Evolutionary conservation across 805 yeast genomes (phyloP), one percentile per base, ranked within the genome.

Genomic region (Candida verbasci): DNA sequence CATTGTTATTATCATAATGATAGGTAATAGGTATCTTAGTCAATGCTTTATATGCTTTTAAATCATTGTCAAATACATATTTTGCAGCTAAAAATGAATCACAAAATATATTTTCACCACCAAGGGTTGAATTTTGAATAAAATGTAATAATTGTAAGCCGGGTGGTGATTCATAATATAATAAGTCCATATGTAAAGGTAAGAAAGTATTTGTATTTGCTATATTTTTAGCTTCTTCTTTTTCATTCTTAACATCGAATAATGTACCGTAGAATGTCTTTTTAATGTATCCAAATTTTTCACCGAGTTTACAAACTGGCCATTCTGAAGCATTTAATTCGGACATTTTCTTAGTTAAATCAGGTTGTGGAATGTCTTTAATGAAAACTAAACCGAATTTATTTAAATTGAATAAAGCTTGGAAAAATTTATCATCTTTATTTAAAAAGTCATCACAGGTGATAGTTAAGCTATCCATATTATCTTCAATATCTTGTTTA

Each of bases 161-260:
- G 1, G 94, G 94, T 3, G 89, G 89, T 9, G 87, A 77, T 53
- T 84, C 89, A 50, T 82, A 78, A 58, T 83, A 84, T 31, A 79
- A 66, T 17, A 84, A 65, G 50, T 85, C 93, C 82, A 82, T 84
- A 48, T 84, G 94, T 34, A 84, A 63, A 2, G 88, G 88, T 27
- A 85, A 65, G 46, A 74, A 74, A 7, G 67, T 68, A 34, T 71
- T 66, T 4, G 93, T 80, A 49, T 81, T 76, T 4, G 89, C 89
- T 34, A 84, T 79, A 46, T 84, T 82, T 38, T 70, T 74, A 9
- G 88, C 82, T 8, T 57, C 47, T 20, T 55, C 50, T 22, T 53
- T 50, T 24, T 61, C 64, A 37, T 67, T 63, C 35, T 68, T 70
- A 6, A 84, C 89, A 50, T 84, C 84, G 60, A 84, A 84, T 4